Evolutionary conservation across 129 eudicot genomes (phyloP).

Genomic region (Erigeron canadensis): DNA sequence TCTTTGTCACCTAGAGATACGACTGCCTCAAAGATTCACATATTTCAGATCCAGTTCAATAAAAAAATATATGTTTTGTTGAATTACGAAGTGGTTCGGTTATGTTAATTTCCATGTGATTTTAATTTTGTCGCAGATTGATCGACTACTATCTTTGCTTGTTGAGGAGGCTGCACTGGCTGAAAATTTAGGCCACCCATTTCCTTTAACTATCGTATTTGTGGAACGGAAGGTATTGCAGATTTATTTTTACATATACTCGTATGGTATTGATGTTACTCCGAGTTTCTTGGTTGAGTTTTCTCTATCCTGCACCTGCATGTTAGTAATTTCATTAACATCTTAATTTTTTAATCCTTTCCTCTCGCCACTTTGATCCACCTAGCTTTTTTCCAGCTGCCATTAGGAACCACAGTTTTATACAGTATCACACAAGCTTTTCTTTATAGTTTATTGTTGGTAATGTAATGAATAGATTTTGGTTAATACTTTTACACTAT

Average conservation of each 20-base stretch:
- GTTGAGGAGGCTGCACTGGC: constrained; percentile 75
- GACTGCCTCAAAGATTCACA: not conserved
- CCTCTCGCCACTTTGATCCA: not conserved
- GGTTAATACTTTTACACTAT: no score
- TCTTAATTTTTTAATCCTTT: not conserved
- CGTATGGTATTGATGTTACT: not conserved
- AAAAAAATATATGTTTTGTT: constrained; percentile 10
- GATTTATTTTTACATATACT: not conserved
- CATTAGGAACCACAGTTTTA: not conserved
- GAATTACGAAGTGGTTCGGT: constrained; percentile 1
- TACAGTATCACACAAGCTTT: constrained; percentile 10
- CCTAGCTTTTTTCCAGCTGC: not conserved
- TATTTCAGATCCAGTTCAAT: constrained; percentile 10
- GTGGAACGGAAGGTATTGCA: constrained; percentile 80
- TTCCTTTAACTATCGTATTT: constrained; percentile 82
- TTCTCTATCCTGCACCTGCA: not conserved
- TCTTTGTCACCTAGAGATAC: not conserved
- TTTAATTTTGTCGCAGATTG: constrained; percentile 50
- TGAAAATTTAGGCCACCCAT: constrained; percentile 59
- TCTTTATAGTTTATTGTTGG: not conserved
- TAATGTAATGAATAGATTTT: no score
- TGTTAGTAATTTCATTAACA: not conserved
- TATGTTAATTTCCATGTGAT: constrained; percentile 16
- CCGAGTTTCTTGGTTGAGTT: not conserved
- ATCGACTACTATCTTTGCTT: constrained; percentile 69